A percentile compares a stretch with the other conserved stretches of the same genome.
Conservation (phyloP, 2,329 filamentous ascomycete genomes). For the Phaeosphaeriaceae sp. region DNA sequence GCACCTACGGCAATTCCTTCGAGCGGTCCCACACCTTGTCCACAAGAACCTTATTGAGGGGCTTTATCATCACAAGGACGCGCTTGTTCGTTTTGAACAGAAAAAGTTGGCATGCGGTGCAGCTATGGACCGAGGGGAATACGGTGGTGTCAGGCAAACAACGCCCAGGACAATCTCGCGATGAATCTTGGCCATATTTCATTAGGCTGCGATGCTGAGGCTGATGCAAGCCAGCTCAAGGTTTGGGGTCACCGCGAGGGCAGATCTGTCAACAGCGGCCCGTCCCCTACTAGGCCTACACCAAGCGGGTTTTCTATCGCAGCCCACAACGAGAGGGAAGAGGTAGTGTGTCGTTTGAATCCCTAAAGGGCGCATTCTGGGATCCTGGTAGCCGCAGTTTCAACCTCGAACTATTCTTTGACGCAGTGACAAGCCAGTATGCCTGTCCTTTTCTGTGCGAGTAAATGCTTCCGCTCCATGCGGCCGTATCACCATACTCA, state of each 20-base stretch:
- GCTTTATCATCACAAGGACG: constrained; percentile 26
- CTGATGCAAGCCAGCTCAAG: constrained; percentile 21
- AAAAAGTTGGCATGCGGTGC: constrained; percentile 38
- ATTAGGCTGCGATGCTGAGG: constrained; percentile 14
- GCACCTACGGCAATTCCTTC: constrained; percentile 56
- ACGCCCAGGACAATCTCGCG: constrained; percentile 11
- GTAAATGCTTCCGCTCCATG: constrained; percentile 44
- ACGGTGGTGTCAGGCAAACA: constrained; percentile 25
- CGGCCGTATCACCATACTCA: constrained; percentile 1
- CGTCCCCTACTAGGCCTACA: constrained; percentile 47
- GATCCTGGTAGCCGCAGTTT: constrained; percentile 60
- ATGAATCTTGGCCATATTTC: constrained; percentile 27
- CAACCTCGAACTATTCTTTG: constrained; percentile 56
- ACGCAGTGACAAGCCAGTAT: constrained; percentile 54
- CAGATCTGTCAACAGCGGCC: constrained; percentile 27
- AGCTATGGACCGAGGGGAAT: constrained; percentile 34
- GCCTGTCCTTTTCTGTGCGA: constrained; percentile 64
- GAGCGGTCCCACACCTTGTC: constrained; percentile 57
- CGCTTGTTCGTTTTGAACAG: constrained; percentile 31
- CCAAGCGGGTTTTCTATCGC: constrained; percentile 38
- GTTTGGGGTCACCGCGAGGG: constrained; percentile 29
- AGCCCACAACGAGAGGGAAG: constrained; percentile 32
- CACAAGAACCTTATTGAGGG: constrained; percentile 57
- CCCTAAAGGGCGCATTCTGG: constrained; percentile 52
- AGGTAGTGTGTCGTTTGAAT: constrained; percentile 42